A percentile compares a stretch with the other conserved stretches of the same genome.
Conservation (phyloP, 768 basidiomycete genomes). For the Hericium rajendrae region DNA sequence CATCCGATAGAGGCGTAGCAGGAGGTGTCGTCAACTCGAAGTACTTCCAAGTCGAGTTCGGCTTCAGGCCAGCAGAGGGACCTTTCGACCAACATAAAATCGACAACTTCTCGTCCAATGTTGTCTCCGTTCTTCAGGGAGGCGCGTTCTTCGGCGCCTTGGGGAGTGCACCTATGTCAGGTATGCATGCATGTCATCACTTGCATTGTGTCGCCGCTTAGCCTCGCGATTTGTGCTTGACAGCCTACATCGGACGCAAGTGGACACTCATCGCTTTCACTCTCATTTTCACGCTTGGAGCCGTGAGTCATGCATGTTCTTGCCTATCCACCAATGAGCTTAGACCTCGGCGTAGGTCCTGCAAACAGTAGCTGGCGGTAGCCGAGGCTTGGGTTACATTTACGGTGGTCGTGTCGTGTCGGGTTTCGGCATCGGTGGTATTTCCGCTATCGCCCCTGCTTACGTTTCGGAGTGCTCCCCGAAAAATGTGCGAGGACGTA, state of each 20-base stretch:
- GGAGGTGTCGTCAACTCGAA: slow-evolving; percentile 58
- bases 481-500: slow-evolving; percentile 76
- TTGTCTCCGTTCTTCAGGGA: slow-evolving; percentile 81
- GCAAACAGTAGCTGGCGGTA: slow-evolving; percentile 53
- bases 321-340: neutral
- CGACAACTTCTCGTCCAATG: slow-evolving; percentile 63
- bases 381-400: slow-evolving; percentile 54
- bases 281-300: slow-evolving; percentile 59
- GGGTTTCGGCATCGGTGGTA: slow-evolving; percentile 75
- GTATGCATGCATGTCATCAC: slow-evolving; percentile 28
- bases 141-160: slow-evolving; percentile 87
- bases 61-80: slow-evolving; percentile 39
- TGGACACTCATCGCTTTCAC: slow-evolving; percentile 53
- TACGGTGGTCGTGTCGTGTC: slow-evolving; percentile 75
- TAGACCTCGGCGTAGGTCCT: slow-evolving; percentile 38
- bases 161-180: slow-evolving; percentile 57
- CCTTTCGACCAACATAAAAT: slow-evolving; percentile 26
- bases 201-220: neutral
- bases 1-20: slow-evolving; percentile 42
- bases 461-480: slow-evolving; percentile 85
- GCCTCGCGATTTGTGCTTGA: neutral
- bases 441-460: slow-evolving; percentile 76
- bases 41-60: slow-evolving; percentile 58
- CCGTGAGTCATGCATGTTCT: slow-evolving; percentile 34
- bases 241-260: slow-evolving; percentile 59